Evolutionary conservation across 805 yeast species (phyloP).

Genomic region (Hemisphaericaspora nanyangensis): DNA sequence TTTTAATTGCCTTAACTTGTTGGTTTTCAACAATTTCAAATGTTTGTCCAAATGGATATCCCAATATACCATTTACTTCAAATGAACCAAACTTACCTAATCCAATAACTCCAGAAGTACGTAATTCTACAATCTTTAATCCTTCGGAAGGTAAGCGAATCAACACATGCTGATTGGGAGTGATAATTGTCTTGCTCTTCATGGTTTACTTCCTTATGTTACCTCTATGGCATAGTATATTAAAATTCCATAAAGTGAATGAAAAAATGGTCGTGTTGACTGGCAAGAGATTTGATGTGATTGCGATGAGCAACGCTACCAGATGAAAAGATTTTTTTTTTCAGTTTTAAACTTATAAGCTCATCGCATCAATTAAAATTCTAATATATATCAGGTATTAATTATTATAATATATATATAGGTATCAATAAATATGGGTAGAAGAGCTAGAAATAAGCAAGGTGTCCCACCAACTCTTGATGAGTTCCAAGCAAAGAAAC

Average conservation of each 20-base stretch:
- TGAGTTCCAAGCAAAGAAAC: slow-evolving; percentile 56
- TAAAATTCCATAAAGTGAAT: too few relatives aligned
- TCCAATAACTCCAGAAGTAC: slow-evolving; percentile 55
- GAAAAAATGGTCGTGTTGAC: too few relatives aligned
- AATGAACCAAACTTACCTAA: slow-evolving; percentile 93
- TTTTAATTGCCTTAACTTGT: slow-evolving; percentile 46
- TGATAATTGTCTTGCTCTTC: slow-evolving; percentile 27
- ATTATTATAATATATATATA: too few relatives aligned
- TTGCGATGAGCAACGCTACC: too few relatives aligned
- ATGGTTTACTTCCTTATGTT: neutral
- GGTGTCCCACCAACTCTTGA: slow-evolving; percentile 88
- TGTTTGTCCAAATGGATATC: slow-evolving; percentile 82
- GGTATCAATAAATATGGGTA: slow-evolving; percentile 58
- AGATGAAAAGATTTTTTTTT: neutral
- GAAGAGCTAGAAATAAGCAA: slow-evolving; percentile 90
- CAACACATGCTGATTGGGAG: slow-evolving; percentile 53
- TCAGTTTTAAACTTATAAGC: neutral
- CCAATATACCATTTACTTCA: slow-evolving; percentile 67
- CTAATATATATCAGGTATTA: too few relatives aligned
- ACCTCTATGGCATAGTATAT: too few relatives aligned
- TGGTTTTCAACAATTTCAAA: slow-evolving; percentile 73
- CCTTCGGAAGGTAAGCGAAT: slow-evolving; percentile 81
- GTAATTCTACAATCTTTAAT: slow-evolving; percentile 65
- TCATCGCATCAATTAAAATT: slow-evolving; percentile 1
- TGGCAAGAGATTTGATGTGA: too few relatives aligned